Conservation (phyloP, 2,329 filamentous ascomycete genomes). For the Aspergillus ustus region DNA sequence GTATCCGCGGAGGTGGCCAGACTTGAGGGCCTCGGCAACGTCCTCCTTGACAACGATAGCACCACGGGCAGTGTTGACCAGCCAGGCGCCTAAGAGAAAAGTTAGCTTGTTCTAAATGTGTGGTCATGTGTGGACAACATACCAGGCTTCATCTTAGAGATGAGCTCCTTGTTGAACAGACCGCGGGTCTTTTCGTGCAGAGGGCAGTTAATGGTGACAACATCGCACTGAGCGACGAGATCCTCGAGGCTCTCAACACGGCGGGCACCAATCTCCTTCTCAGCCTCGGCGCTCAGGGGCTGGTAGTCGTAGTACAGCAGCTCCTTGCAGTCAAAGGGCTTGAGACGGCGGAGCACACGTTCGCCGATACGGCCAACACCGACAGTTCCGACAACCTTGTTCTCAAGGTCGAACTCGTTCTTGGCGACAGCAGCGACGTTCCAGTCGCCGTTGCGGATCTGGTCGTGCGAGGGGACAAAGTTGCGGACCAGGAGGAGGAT, state of each 20-base stretch:
- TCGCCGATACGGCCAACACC: constrained; percentile 97
- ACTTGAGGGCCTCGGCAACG: constrained; percentile 89
- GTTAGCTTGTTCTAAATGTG: constrained; percentile 14
- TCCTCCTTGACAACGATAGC: constrained; percentile 99
- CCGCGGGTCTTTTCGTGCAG: constrained; percentile 97
- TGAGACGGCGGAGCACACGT: constrained; percentile 93
- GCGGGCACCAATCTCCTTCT: constrained; percentile 94
- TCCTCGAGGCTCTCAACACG: constrained; percentile 90
- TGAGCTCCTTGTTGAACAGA: constrained; percentile 97
- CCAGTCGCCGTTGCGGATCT: constrained; percentile 88
- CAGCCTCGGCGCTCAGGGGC: constrained; percentile 79
- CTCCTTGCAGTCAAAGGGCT: constrained; percentile 99
- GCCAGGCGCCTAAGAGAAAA: constrained; percentile 73
- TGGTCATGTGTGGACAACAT: constrained; percentile 32
- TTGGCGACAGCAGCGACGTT: constrained; percentile 94
- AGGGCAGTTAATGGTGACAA: constrained; percentile 99
- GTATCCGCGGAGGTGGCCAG: constrained; percentile 69
- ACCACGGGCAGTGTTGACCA: constrained; percentile 97
- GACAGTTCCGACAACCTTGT: constrained; percentile 97
- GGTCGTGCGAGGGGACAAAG: constrained; percentile 97
- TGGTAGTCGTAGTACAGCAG: constrained; percentile 99
- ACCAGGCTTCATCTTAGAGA: constrained; percentile 99
- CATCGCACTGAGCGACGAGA: constrained; percentile 89
- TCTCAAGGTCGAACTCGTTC: constrained; percentile 97
- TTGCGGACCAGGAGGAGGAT: constrained; percentile 95